Base-by-base conservation (phyloP, 306 rosid genomes). In the Phaseolus lunatus region DNA sequence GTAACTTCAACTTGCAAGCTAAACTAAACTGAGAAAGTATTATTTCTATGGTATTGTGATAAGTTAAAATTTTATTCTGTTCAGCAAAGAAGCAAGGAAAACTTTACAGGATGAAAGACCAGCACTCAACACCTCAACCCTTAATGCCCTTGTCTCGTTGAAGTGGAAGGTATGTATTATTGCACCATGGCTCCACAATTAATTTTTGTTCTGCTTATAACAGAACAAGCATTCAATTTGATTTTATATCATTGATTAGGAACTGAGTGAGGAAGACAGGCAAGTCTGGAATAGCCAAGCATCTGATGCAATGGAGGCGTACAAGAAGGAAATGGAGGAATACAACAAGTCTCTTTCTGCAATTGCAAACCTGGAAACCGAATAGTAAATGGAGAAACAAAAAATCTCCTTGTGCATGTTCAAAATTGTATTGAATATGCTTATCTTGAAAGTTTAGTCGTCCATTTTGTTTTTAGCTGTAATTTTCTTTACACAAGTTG, bases 1-100 rank as follows among this genome's bases (percentile, higher is more conserved):
- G 97, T 89, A 47, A 83, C 9, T 24, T 29, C 13, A 72, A 0
- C 47, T 61, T 23, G 27, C 3, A 20, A 58, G 44, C 24, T 69
- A 41, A 45, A 47, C 0, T 16, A 39, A 61, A 22, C 24, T 57
- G 48, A 15, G 12, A 24, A 16, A 19, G 10, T 5, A 15, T 1
- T 57, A 29, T 18, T 45, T 2, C 2, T 33, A 33, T 33, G 2
- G 35, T 12, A 24, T 31, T 31, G 31, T 50, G 11, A 63, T 12
- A 7, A 62, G 52, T 43, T 4, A n/a, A 3, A n/a, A 15, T 69
- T 62, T 35, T 19, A 5, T 11, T 39, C 4, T 14, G 7, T 82
- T 24, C 35, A 86, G 94, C 81, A 91, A 89, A 78, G 98, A 91
- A 80, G 91, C 90, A 61, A 92, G 98, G 86, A 92, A 84, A 79